A percentile compares a stretch with the other conserved stretches of the same genome.
Conservation (phyloP, 108 stramenopile species). For the Seminavis robusta region DNA sequence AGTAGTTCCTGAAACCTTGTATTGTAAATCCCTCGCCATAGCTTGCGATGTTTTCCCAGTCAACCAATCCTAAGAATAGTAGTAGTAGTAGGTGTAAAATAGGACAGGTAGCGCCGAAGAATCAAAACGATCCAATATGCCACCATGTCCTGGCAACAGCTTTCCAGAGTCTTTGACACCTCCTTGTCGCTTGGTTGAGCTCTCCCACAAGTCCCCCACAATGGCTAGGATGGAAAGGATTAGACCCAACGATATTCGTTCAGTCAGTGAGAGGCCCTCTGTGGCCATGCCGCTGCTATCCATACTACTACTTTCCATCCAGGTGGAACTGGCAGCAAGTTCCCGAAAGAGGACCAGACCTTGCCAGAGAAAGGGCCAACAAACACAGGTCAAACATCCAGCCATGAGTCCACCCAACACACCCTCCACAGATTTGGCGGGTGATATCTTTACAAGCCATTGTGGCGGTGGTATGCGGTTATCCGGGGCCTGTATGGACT, state of each 20-base stretch:
- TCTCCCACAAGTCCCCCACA: constrained; percentile 76
- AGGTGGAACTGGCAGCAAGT: no score
- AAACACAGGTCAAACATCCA: constrained; percentile 28
- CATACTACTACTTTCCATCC: background rate
- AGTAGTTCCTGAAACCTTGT: no score
- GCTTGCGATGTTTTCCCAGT: no score
- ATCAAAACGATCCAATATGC: constrained; percentile 85
- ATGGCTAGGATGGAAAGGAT: constrained; percentile 58
- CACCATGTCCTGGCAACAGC: constrained; percentile 82
- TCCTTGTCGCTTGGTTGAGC: constrained; percentile 63
- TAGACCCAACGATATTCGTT: constrained; percentile 40
- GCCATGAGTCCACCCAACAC: constrained; percentile 39
- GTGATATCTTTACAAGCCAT: constrained; percentile 36
- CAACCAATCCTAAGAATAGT: no score
- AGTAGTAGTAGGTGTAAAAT: constrained; percentile 37
- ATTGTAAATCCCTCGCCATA: no score
- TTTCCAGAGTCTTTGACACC: constrained; percentile 67
- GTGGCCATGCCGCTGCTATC: background rate
- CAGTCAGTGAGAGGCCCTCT: background rate
- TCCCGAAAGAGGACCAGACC: background rate
- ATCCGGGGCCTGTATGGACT: constrained; percentile 14
- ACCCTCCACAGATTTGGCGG: constrained; percentile 46
- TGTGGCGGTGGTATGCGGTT: constrained; percentile 7
- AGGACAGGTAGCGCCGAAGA: constrained; percentile 62
- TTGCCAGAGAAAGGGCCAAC: constrained; percentile 7